Base-by-base conservation (phyloP, 768 basidiomycete genomes). In the Vararia minispora region DNA sequence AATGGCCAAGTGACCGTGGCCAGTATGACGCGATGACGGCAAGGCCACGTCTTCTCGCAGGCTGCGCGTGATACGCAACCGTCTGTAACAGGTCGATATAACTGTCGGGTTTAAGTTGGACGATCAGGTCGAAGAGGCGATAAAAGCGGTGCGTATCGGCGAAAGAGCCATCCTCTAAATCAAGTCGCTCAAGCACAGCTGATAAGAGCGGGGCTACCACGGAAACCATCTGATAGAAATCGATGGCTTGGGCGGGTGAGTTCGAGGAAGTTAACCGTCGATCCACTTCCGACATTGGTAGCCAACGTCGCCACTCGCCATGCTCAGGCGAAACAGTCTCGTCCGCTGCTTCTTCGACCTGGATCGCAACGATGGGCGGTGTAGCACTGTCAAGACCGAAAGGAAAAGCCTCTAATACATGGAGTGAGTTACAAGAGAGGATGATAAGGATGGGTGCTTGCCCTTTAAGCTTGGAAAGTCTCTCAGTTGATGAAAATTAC, bases 31-130 rank as follows among this genome's bases (percentile, higher is more conserved):
- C 54, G 17, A 91, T 58, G 5, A 80, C 54, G 26, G 62, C 56
- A 44, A 79, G 56, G 8, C 82, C 84, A 17, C 61, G 54, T 30
- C 66, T 63, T 20, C 81, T 63, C 17, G 78, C 67, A 37, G 56
- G 64, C 6, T 69, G 54, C 3, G 74, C 66, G 37, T 78, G 74
- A 52, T 80, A 79, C 10, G 83, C 84, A 21, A 77, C 61, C 23
- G 86, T 66, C 44, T 83, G 74, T 8, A 91, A 65, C 1, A 85
- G 40, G 56, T 89, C 86, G 29, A 74, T 62, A 52, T 79, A 78
- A 3, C 72, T 64, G 54, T 89, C 85, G 0, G 69, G 63, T 51
- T 87, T 89, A 23, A 64, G 58, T 18, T 57, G 60, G 12, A 74
- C 55, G 20, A 87, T 64, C 13, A 69, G 53, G 18, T 62, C 57